These are phyloP conservation scores for Neofusicoccum laricinum DNA, from an alignment of 2,329 filamentous ascomycete genomes.

Conservation along the genomic window DNA sequence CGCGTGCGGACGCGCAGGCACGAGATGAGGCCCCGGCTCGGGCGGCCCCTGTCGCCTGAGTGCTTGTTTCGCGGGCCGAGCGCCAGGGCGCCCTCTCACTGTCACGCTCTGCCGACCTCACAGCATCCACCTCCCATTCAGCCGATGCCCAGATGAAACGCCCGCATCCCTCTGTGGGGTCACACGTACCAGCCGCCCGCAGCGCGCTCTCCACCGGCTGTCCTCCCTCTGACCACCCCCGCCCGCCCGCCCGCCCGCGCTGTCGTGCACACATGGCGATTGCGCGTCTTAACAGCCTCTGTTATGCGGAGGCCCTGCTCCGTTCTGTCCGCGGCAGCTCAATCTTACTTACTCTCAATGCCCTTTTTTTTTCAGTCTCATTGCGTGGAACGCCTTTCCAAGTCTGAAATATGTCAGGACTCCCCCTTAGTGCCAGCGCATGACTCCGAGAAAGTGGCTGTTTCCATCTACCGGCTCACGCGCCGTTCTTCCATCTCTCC, in stretches of 20 bases:
- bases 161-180: background rate
- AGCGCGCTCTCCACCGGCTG: background rate
- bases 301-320: background rate
- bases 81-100: background rate
- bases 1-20: background rate
- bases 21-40: background rate
- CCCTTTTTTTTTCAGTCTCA: background rate
- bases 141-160: slow-evolving; percentile 3
- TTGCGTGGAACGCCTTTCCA: background rate
- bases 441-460: background rate
- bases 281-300: background rate
- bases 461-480: background rate
- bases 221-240: background rate
- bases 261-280: background rate
- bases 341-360: background rate
- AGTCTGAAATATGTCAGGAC: background rate
- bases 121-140: background rate
- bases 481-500: background rate
- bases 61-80: background rate
- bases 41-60: background rate
- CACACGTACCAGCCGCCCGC: background rate
- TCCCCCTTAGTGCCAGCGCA: background rate
- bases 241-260: background rate
- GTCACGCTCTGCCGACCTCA: background rate
- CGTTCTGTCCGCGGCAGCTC: background rate